phyloP scores from a whole-genome alignment of 768 basidiomycete species.

The Termitomyces eurrhizus region DNA sequence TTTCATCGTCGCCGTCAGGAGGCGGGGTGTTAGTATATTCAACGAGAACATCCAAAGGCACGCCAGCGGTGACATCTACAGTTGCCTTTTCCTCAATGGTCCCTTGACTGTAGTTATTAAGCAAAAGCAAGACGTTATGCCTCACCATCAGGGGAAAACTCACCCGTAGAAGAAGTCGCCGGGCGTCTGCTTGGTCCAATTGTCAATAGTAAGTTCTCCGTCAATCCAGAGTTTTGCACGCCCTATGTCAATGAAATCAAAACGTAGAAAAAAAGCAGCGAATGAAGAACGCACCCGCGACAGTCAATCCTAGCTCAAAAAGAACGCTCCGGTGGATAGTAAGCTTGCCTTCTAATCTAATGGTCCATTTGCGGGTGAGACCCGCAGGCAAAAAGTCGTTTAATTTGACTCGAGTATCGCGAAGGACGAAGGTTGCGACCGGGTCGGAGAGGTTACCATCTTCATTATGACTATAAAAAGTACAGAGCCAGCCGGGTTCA shows the following conservation, averaged over 20 bases:
- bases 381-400: conserved; percentile 63
- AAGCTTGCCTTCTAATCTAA: conserved; percentile 52
- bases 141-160: background rate
- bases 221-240: conserved; percentile 63
- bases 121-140: background rate
- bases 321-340: conserved; percentile 42
- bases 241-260: conserved; percentile 23
- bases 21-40: conserved; percentile 62
- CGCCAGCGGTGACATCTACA: conserved; percentile 40
- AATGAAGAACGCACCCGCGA: conserved; percentile 40
- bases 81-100: conserved; percentile 59
- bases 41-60: conserved; percentile 50
- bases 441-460: conserved; percentile 41
- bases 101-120: conserved; percentile 41
- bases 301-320: conserved; percentile 61
- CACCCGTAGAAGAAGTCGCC: conserved; percentile 71
- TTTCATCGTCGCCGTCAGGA: conserved; percentile 38
- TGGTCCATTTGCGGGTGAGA: conserved; percentile 49
- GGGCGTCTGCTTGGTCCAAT: conserved; percentile 64
- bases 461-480: conserved; percentile 56
- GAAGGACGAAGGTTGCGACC: conserved; percentile 43
- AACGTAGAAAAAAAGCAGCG: background rate
- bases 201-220: conserved; percentile 58
- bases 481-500: conserved; percentile 57
- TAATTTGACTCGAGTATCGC: conserved; percentile 61